Conservation (phyloP, 176 grass and related monocot species). For the Carex littledalei region DNA sequence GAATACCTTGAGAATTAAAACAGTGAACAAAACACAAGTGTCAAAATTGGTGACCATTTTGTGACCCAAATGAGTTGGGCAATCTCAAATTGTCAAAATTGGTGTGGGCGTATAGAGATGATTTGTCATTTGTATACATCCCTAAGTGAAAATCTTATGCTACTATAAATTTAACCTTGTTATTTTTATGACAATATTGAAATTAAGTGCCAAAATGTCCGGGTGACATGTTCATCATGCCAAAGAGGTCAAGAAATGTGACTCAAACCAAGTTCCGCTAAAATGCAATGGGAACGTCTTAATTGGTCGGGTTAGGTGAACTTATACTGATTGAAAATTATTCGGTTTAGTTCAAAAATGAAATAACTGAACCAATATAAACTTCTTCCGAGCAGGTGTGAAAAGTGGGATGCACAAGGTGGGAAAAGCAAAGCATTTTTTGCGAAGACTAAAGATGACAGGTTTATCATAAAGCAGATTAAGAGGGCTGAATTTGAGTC, state of each 20-base stretch:
- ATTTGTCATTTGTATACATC: background rate
- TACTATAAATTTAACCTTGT: background rate
- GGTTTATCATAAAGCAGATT: constrained; percentile 98
- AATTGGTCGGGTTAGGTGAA: background rate
- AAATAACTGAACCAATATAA: background rate
- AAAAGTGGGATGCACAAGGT: constrained; percentile 97
- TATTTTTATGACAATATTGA: background rate
- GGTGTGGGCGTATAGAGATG: no score
- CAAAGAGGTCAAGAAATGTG: background rate
- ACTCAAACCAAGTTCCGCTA: background rate
- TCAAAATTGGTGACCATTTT: no score
- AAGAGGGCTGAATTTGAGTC: constrained; percentile 96
- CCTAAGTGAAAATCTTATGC: background rate
- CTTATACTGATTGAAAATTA: background rate
- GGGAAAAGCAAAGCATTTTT: constrained; percentile 92
- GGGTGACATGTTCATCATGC: background rate
- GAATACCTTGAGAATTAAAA: background rate
- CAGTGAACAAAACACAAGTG: background rate
- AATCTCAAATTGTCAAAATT: background rate
- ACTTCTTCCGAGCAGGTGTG: constrained; percentile 49
- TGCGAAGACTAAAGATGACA: constrained; percentile 86
- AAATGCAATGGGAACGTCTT: background rate
- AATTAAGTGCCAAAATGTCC: background rate
- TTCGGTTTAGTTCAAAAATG: background rate
- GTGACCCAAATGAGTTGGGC: background rate